A percentile compares a stretch with the other conserved stretches of the same genome.
phyloP scores from a whole-genome alignment of 768 basidiomycete species.

The Tulasnella sp. region DNA sequence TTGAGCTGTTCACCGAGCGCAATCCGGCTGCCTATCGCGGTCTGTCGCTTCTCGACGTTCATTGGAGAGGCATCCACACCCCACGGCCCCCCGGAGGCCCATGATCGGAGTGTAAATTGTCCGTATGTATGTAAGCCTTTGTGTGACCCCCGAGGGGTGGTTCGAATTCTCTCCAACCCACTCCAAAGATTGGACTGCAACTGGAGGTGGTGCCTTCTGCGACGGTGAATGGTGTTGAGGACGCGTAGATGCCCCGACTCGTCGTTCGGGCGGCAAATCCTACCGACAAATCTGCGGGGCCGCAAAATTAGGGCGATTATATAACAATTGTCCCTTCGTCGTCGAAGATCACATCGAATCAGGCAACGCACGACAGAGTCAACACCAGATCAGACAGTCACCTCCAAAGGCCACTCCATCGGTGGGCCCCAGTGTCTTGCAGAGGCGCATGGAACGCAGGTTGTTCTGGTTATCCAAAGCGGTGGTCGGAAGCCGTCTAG shows the following conservation, averaged over 20 bases:
- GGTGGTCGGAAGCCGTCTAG: background rate
- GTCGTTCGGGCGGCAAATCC: background rate
- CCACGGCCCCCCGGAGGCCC: background rate
- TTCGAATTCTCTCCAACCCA: background rate
- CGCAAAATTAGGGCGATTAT: background rate
- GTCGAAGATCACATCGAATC: background rate
- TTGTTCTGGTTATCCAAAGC: background rate
- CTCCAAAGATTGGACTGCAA: background rate
- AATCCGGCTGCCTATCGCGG: background rate
- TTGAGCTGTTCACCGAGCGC: background rate
- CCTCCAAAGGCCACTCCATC: background rate
- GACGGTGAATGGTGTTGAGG: too few species aligned
- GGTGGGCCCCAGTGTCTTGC: background rate
- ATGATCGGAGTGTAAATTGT: background rate
- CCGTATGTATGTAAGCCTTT: background rate
- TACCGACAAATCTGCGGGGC: background rate
- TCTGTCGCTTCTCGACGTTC: background rate
- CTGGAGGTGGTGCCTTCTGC: too few species aligned
- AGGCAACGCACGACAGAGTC: background rate
- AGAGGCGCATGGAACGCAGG: background rate
- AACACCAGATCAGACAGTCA: background rate
- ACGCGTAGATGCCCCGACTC: background rate
- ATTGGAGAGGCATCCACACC: background rate
- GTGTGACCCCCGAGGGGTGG: too few species aligned
- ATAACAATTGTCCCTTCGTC: background rate